A percentile compares a stretch with the other conserved stretches of the same genome.
Evolutionary conservation across 441 rosid species (phyloP).

Genomic region (Biscutella laevigata): DNA sequence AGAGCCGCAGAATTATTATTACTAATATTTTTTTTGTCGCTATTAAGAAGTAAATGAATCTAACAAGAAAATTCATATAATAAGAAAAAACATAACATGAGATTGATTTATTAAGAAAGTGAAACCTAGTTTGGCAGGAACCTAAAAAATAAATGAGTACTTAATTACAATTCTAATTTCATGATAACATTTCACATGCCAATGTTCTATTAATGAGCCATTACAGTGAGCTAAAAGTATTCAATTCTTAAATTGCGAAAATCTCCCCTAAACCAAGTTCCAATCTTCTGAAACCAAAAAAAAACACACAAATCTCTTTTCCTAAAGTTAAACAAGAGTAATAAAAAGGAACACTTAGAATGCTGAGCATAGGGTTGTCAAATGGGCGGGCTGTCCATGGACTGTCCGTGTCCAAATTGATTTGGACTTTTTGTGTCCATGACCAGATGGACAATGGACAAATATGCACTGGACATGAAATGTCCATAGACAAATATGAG

Average conservation of each 20-base stretch:
- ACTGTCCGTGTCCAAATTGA: too few relatives aligned
- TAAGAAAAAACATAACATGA: slow-evolving; percentile 15
- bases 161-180: not conserved
- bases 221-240: not conserved
- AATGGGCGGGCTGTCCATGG: too few relatives aligned
- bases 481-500: too few relatives aligned
- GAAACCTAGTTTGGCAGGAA: slow-evolving; percentile 19
- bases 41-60: slow-evolving; percentile 18
- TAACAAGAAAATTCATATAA: slow-evolving; percentile 8
- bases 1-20: not conserved
- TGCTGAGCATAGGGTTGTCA: too few relatives aligned
- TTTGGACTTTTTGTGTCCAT: too few relatives aligned
- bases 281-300: slow-evolving; percentile 15
- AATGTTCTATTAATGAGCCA: not conserved
- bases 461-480: too few relatives aligned
- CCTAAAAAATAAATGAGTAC: not conserved
- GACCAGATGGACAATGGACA: too few relatives aligned
- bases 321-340: slow-evolving; percentile 14
- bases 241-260: not conserved
- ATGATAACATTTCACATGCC: slow-evolving; percentile 20
- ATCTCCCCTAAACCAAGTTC: slow-evolving; percentile 12
- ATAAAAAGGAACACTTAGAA: too few relatives aligned
- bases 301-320: not conserved
- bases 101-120: slow-evolving; percentile 12
- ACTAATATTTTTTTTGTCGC: slow-evolving; percentile 1